Percentiles rank a stretch among this genome's conserved stretches.
phyloP scores from a whole-genome alignment of 352 stramenopile genomes.

The Pseudoperonospora humuli region DNA sequence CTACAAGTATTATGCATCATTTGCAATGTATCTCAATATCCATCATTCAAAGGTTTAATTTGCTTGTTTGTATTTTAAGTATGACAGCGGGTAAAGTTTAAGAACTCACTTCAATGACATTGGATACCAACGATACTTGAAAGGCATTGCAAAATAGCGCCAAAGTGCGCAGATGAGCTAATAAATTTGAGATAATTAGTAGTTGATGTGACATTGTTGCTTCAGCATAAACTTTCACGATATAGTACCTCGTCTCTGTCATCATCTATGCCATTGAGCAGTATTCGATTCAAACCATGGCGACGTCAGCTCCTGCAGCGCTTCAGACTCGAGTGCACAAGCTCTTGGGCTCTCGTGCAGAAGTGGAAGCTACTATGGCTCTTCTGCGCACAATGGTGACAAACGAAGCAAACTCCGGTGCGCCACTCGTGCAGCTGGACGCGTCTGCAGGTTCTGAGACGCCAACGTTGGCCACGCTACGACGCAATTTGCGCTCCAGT shows the following conservation, averaged over 20 bases:
- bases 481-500: conserved; percentile 36
- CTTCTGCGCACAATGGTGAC: conserved; percentile 48
- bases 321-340: conserved; percentile 57
- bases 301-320: conserved; percentile 17
- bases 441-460: conserved; percentile 1
- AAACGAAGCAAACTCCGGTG: conserved; percentile 6
- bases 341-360: conserved; percentile 46
- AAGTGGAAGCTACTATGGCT: conserved; percentile 55
- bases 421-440: conserved; percentile 26
- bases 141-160: no score
- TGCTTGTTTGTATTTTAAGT: no score
- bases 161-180: no score
- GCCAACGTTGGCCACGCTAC: conserved; percentile 32
- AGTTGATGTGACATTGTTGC: no score
- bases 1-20: no score
- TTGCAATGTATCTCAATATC: no score
- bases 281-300: conserved; percentile 4
- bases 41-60: no score
- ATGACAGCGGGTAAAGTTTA: no score
- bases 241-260: neutral
- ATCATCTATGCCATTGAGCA: neutral
- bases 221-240: no score
- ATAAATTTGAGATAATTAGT: no score
- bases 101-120: no score
- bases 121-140: no score